These are phyloP conservation scores for Apiospora pterosperma DNA, from an alignment of 2,329 filamentous ascomycete species.

Conservation along the genomic window DNA sequence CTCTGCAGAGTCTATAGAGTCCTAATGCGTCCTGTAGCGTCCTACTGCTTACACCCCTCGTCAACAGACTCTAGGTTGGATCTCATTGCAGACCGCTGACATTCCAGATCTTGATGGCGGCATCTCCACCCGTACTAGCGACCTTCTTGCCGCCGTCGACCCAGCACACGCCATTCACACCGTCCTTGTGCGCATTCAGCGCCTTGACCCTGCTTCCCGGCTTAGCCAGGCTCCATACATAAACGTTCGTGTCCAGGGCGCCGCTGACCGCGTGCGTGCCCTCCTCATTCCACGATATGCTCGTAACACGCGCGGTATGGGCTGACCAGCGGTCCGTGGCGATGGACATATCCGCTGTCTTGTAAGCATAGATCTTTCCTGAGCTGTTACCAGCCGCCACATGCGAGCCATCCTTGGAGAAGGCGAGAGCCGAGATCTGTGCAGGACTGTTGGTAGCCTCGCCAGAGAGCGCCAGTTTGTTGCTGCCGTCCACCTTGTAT, in stretches of 20 bases:
- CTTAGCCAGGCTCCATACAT: conserved; percentile 83
- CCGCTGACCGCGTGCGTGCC: conserved; percentile 81
- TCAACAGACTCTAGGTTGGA: not conserved
- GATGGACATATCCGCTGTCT: conserved; percentile 56
- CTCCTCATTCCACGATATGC: conserved; percentile 71
- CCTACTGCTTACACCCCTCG: not conserved
- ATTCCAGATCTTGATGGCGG: conserved; percentile 85
- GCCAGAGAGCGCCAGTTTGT: conserved; percentile 50
- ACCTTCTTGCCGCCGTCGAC: conserved; percentile 63
- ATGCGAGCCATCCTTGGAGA: conserved; percentile 72
- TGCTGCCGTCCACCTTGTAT: conserved; percentile 59
- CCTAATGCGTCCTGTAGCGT: not conserved
- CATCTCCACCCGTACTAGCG: conserved; percentile 81
- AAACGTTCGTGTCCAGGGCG: conserved; percentile 85
- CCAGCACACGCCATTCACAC: conserved; percentile 86
- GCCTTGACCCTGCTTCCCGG: conserved; percentile 83
- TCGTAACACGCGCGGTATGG: conserved; percentile 55
- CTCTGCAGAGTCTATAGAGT: not conserved
- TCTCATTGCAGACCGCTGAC: conserved; percentile 52
- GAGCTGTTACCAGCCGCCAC: conserved; percentile 80
- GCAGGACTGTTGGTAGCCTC: conserved; percentile 67
- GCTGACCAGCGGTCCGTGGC: conserved; percentile 72
- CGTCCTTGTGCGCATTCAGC: conserved; percentile 91
- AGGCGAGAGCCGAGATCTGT: conserved; percentile 75
- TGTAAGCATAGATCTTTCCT: conserved; percentile 86